Base-by-base conservation (phyloP, 2,329 filamentous ascomycete species). In the Ophiostoma fasciatum region DNA sequence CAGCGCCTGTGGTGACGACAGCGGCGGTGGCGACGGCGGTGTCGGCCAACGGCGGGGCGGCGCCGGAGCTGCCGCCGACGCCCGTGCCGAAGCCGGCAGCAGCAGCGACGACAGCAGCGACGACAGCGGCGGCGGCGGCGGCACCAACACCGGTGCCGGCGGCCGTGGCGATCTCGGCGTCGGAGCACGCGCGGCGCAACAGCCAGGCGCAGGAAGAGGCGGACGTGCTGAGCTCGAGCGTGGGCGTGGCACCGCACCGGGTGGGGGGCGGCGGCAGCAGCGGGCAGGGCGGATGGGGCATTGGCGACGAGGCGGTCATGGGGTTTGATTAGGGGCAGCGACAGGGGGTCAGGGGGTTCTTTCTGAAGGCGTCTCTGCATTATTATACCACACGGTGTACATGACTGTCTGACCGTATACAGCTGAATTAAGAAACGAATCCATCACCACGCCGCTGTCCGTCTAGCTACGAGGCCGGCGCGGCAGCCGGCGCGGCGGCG, bases 241-340 rank as follows among this genome's bases (percentile, higher is more conserved):
- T 69, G 5, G 63, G 68, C 38, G 51, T 72, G 32, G 60, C 69
- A 53, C 57, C 71, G 48, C 61, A 74, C 54, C n/a, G n/a, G 62
- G 64, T 45, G 51, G 65, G 44, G 56, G 64, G 23, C n/a, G 20
- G 31, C 35, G 11, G 27, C 5, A 18, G 20, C 7, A 17, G 39
- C 12, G 29, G 20, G 44, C 61, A 58, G 49, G 73, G 68, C 46
- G 75, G 61, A 68, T 85, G 84, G 76, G 82, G 82, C 0, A 69
- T 92, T 33, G 81, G 82, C 1, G 85, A 94, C 52, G 84, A 93
- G 50, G 74, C 80, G 18, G 68, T 78, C 49, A 90, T 93, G 80
- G 79, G 75, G 22, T 60, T 93, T 46, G 83, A 88, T 55, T 88
- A 40, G 31, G 4, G 26, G n/a, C 12, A 23, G n/a, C n/a, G 10